phyloP scores from a whole-genome alignment of 345 rosid genomes.

The Melastoma malabathricum region DNA sequence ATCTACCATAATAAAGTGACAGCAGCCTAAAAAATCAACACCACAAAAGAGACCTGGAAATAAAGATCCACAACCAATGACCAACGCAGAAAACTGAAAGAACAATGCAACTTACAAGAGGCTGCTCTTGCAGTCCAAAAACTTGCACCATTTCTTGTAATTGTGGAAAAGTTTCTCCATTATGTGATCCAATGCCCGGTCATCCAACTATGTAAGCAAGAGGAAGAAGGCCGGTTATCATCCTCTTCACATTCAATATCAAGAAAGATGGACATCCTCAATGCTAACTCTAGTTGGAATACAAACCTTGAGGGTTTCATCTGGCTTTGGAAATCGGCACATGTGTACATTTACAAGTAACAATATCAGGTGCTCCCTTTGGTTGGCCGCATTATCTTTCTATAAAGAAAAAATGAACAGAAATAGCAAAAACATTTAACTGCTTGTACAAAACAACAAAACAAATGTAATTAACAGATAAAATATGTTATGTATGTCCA shows the following conservation, averaged over 20 bases:
- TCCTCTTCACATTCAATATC: background rate
- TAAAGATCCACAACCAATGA: too few relatives aligned
- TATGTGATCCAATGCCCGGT: conserved; percentile 78
- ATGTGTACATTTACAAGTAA: conserved; percentile 95
- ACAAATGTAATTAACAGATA: background rate
- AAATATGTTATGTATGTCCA: conserved; percentile 3
- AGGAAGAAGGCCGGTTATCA: conserved; percentile 34
- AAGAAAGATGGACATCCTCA: background rate
- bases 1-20: too few relatives aligned
- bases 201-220: conserved; percentile 60
- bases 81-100: too few relatives aligned
- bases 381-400: conserved; percentile 96
- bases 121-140: conserved; percentile 91
- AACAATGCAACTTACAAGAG: conserved; percentile 52
- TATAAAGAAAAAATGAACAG: conserved; percentile 20
- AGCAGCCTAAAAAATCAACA: too few relatives aligned
- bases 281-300: too few relatives aligned
- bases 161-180: conserved; percentile 98
- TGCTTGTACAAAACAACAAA: background rate
- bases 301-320: conserved; percentile 93
- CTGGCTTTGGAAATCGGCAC: conserved; percentile 89
- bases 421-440: conserved; percentile 2
- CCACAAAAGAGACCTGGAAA: too few relatives aligned
- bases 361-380: conserved; percentile 93
- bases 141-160: conserved; percentile 98